Percentiles rank a stretch among this genome's conserved stretches.
Conservation (phyloP, 2,329 filamentous ascomycete species). For the Diplodia sapinea region DNA sequence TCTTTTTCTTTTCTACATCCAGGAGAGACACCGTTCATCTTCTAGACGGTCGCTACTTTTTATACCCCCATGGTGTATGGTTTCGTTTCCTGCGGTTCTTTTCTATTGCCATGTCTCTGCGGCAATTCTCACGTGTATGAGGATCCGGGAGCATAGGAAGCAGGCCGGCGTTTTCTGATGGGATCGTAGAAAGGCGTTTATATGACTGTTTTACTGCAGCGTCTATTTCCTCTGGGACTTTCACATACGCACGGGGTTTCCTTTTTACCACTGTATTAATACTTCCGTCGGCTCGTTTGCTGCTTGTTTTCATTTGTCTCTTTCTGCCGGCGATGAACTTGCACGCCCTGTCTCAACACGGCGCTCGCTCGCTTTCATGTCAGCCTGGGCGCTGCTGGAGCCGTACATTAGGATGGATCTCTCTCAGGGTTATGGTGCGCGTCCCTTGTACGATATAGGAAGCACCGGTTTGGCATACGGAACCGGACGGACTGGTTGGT, state of each 20-base stretch:
- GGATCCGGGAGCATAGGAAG: constrained; percentile 20
- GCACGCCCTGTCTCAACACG: constrained; percentile 20
- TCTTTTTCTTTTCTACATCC: constrained; percentile 9
- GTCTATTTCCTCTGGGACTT: constrained; percentile 16
- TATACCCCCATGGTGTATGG: constrained; percentile 33
- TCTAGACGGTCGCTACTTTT: constrained; percentile 35
- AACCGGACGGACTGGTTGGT: constrained; percentile 18
- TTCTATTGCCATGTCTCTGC: constrained; percentile 9
- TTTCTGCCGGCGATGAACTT: constrained; percentile 28
- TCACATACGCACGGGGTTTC: constrained; percentile 5
- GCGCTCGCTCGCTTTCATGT: constrained; percentile 31
- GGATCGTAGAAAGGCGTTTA: constrained; percentile 27
- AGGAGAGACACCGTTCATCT: constrained; percentile 32
- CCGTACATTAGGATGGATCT: constrained; percentile 25
- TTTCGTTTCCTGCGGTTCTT: constrained; percentile 19
- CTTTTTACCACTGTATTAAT: constrained; percentile 29
- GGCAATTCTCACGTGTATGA: constrained; percentile 20
- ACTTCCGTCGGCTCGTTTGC: constrained; percentile 19
- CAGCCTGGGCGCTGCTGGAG: constrained; percentile 30
- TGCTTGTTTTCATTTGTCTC: constrained; percentile 15
- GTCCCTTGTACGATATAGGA: constrained; percentile 29
- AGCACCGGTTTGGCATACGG: constrained; percentile 23
- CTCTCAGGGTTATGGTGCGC: constrained; percentile 24
- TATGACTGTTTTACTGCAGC: constrained; percentile 10
- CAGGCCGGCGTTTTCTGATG: constrained; percentile 24